Base-by-base conservation (phyloP, 1,139 yeast genomes). In the Suzukiozyma palmioleophila region DNA sequence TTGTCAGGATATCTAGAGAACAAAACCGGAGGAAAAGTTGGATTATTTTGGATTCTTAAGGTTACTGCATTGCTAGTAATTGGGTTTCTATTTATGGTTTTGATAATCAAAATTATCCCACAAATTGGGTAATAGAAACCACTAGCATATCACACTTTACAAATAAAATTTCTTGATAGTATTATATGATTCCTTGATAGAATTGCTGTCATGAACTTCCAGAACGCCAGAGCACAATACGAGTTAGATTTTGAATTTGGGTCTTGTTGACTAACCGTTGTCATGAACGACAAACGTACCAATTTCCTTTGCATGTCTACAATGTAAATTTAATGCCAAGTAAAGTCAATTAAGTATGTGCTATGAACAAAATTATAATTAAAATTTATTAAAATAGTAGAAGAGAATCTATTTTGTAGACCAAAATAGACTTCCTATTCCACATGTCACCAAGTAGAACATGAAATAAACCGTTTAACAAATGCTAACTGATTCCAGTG, bases 21-120 rank as follows among this genome's bases (percentile, higher is more conserved):
- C 43, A 67, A 66, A 46, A 53, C 69, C 14, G 73, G 73, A 1
- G 66, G 66, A 12, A 67, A 59, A 39, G 64, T 68, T 6, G 54
- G 67, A 15, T 47, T 67, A 28, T 63, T 65, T 60, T 66, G 65
- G 39, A 46, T 68, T 26, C 35, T 66, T 54, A 67, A 67, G 43
- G 53, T 53, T 3, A 46, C 59, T 7, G 52, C 53, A 7, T 57
- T 46, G 2, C 41, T 65, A 18, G 41, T 61, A 3, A 31, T 59
- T 9, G 45, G 49, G 8, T 67, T 67, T 39, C 45, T 67, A 28
- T 37, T 60, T 30, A 62, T 64, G 57, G 43, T 59, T 6, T 39
- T 60, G 3, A 47, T 63, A 30, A 57, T 60, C 16, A 54, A 52
- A 32, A 47, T 63, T 2, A 49, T 63, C 30, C 69, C 69, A 2